Percentiles rank a stretch among this genome's conserved stretches.
Conservation (phyloP, 768 basidiomycete species). For the Lactarius sp. region DNA sequence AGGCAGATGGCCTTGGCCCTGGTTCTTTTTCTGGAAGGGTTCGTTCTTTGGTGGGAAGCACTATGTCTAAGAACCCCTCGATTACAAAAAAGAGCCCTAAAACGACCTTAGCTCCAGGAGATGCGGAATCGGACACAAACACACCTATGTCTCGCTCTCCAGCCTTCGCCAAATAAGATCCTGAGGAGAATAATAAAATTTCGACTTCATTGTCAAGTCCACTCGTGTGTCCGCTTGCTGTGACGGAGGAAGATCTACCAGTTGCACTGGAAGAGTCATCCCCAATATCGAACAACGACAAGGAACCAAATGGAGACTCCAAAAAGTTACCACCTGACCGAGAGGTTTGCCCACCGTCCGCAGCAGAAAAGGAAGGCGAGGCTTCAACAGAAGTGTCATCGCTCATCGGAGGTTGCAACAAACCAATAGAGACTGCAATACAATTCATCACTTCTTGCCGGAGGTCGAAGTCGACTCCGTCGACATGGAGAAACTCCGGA, state of each 20-base stretch:
- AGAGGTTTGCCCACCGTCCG: slow-evolving; percentile 35
- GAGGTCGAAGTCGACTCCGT: slow-evolving; percentile 82
- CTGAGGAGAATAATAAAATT: slow-evolving; percentile 87
- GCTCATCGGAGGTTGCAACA: slow-evolving; percentile 80
- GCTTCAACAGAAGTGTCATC: slow-evolving; percentile 59
- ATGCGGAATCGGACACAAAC: slow-evolving; percentile 6
- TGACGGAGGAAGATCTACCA: slow-evolving; percentile 48
- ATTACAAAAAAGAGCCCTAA: slow-evolving; percentile 89
- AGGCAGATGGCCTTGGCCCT: slow-evolving; percentile 18
- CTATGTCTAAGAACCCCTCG: slow-evolving; percentile 92
- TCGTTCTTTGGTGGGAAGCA: slow-evolving; percentile 52
- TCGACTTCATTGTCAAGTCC: slow-evolving; percentile 96
- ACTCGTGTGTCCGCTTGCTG: slow-evolving; percentile 53
- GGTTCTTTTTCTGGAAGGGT: slow-evolving; percentile 1
- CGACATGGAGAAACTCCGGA: slow-evolving; percentile 30
- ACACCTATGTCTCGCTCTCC: slow-evolving; percentile 85
- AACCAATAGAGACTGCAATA: slow-evolving; percentile 94
- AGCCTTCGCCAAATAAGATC: slow-evolving; percentile 78
- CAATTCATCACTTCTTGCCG: slow-evolving; percentile 96
- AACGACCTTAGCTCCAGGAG: not conserved
- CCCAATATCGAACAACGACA: slow-evolving; percentile 65
- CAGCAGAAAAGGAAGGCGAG: slow-evolving; percentile 57
- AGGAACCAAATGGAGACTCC: slow-evolving; percentile 64
- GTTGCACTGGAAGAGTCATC: slow-evolving; percentile 68
- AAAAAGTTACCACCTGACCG: slow-evolving; percentile 36